A percentile compares a stretch with the other conserved stretches of the same genome.
Conservation (phyloP, 1,139 yeast genomes). For the Pichia sp. region DNA sequence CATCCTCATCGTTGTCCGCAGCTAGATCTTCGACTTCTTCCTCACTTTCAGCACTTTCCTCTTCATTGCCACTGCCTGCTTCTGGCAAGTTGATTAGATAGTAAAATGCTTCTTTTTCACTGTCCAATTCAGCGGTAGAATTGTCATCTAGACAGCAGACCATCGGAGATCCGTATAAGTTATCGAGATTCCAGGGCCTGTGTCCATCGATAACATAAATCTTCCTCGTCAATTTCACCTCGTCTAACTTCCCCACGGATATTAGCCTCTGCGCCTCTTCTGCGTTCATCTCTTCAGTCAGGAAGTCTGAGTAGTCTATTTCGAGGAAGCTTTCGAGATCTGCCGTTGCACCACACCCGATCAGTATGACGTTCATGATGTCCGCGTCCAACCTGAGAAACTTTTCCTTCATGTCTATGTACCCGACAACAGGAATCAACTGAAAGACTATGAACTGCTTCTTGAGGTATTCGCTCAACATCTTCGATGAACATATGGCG, state of each 20-base stretch:
- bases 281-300: constrained; percentile 27
- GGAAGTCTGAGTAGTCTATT: constrained; percentile 50
- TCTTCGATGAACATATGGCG: constrained; percentile 84
- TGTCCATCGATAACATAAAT: constrained; percentile 87
- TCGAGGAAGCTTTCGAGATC: constrained; percentile 80
- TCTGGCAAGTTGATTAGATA: constrained; percentile 41
- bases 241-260: constrained; percentile 8
- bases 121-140: constrained; percentile 51
- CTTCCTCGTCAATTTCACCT: constrained; percentile 39
- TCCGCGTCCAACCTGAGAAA: constrained; percentile 66
- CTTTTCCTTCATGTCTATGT: constrained; percentile 66
- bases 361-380: constrained; percentile 68
- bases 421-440: constrained; percentile 92
- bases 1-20: constrained; percentile 25
- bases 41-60: constrained; percentile 35
- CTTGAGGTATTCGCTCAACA: constrained; percentile 65
- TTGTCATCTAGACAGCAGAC: constrained; percentile 90
- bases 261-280: constrained; percentile 13
- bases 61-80: constrained; percentile 37
- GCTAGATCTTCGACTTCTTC: constrained; percentile 29
- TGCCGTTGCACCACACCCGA: constrained; percentile 96
- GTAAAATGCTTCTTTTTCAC: constrained; percentile 54
- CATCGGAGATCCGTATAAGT: constrained; percentile 78
- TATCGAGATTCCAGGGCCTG: constrained; percentile 95
- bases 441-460: constrained; percentile 85